Evolutionary conservation across 2,329 filamentous ascomycete genomes (phyloP).

Genomic region (Raffaelea albimanens): DNA sequence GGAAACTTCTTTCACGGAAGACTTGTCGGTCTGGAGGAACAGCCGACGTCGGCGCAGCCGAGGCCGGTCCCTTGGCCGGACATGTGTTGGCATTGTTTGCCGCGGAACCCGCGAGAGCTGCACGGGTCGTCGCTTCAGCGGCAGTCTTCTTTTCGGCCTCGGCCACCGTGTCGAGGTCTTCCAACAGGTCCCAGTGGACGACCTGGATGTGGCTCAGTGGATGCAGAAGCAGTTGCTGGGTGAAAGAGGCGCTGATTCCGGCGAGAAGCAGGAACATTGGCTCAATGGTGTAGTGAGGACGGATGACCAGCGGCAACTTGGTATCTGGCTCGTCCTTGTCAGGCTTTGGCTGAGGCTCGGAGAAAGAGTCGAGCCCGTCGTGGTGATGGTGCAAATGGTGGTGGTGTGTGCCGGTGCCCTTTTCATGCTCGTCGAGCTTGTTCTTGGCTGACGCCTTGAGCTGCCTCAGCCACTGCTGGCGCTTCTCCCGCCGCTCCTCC

Average conservation of each 20-base stretch:
- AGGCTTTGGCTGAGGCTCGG: not conserved
- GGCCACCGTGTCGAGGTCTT: slow-evolving; percentile 52
- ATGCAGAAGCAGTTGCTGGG: slow-evolving; percentile 61
- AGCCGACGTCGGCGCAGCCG: slow-evolving; percentile 3
- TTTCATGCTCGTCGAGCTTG: too few relatives aligned
- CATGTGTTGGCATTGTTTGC: not conserved
- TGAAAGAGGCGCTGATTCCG: slow-evolving; percentile 57
- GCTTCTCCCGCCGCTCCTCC: slow-evolving; percentile 1
- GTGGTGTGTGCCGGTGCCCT: not conserved
- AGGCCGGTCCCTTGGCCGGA: slow-evolving; percentile 11
- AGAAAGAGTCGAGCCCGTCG: slow-evolving; percentile 4
- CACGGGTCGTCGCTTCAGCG: not conserved
- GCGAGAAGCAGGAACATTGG: slow-evolving; percentile 62
- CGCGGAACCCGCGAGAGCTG: not conserved
- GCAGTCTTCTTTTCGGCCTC: slow-evolving; percentile 5
- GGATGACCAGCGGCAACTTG: slow-evolving; percentile 36
- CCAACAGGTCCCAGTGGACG: slow-evolving; percentile 63
- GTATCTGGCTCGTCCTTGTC: slow-evolving; percentile 17
- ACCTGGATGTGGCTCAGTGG: slow-evolving; percentile 63
- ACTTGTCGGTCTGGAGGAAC: slow-evolving; percentile 18
- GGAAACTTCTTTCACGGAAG: slow-evolving; percentile 25
- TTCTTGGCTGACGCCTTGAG: too few relatives aligned
- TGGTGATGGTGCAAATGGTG: slow-evolving; percentile 5
- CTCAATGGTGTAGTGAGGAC: slow-evolving; percentile 67
- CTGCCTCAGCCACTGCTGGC: not conserved